Conservation (phyloP, 768 basidiomycete genomes). For the Rickenella mellea region DNA sequence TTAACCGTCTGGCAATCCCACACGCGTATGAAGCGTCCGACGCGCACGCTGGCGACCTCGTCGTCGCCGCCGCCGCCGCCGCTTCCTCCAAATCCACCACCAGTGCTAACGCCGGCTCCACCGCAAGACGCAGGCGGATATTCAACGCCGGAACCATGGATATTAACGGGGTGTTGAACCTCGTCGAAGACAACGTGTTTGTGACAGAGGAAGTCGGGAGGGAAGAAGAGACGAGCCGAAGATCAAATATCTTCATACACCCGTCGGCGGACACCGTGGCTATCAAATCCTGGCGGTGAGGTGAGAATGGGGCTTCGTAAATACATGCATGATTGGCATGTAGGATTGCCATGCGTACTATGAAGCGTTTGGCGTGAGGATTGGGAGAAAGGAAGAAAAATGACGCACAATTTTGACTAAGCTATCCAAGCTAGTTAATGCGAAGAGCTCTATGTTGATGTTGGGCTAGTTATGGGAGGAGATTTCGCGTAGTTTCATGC, state of each 20-base stretch:
- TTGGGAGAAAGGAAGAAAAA: too few species aligned
- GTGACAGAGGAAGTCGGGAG: slow-evolving; percentile 3
- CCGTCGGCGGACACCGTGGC: slow-evolving; percentile 86
- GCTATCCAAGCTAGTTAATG: slow-evolving; percentile 89
- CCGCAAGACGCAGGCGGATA: too few species aligned
- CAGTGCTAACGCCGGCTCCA: too few species aligned
- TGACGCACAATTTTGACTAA: slow-evolving; percentile 71
- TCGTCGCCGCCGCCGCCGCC: too few species aligned
- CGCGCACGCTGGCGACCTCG: too few species aligned
- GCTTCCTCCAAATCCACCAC: too few species aligned
- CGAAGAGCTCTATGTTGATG: slow-evolving; percentile 78
- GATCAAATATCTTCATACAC: slow-evolving; percentile 75
- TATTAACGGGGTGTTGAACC: too few species aligned
- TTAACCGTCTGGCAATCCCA: slow-evolving; percentile 89
- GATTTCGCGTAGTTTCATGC: slow-evolving; percentile 92
- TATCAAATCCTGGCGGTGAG: slow-evolving; percentile 74
- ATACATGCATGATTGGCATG: slow-evolving; percentile 79
- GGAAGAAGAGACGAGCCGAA: slow-evolving; percentile 9
- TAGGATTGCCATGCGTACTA: slow-evolving; percentile 68
- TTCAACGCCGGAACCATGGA: too few species aligned
- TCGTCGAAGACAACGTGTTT: too few species aligned
- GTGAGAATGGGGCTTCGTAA: slow-evolving; percentile 87
- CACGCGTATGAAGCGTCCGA: slow-evolving; percentile 56
- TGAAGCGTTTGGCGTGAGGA: slow-evolving; percentile 37
- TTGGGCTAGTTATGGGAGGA: slow-evolving; percentile 96